Evolutionary conservation across 208 protist species (phyloP).

Genomic region (Zelonia costaricensis): DNA sequence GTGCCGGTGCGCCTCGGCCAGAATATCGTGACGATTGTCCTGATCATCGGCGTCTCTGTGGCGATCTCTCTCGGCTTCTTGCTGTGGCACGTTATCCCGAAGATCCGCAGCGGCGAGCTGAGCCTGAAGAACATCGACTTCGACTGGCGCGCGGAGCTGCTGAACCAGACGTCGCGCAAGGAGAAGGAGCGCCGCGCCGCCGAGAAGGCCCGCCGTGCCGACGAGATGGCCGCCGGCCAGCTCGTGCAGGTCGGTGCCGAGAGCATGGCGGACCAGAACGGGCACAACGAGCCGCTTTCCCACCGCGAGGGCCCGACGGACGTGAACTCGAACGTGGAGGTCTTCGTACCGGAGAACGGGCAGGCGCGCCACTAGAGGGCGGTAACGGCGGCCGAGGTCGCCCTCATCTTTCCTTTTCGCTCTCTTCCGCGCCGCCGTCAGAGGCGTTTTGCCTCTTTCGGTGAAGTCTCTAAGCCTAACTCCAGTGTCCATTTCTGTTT

Average conservation of each 20-base stretch:
- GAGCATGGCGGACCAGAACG: no score
- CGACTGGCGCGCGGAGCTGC: slow-evolving; percentile 50
- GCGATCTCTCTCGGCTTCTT: slow-evolving; percentile 16
- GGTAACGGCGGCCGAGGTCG: no score
- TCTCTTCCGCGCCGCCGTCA: no score
- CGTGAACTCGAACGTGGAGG: neutral
- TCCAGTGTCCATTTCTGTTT: no score
- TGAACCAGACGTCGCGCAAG: slow-evolving; percentile 40
- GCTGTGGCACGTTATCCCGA: slow-evolving; percentile 31
- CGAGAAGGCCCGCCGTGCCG: slow-evolving; percentile 25
- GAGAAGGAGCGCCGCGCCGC: slow-evolving; percentile 23
- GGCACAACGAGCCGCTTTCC: neutral
- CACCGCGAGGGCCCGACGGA: neutral
- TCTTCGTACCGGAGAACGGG: neutral
- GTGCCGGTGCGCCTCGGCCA: slow-evolving; percentile 29
- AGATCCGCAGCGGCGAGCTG: slow-evolving; percentile 39
- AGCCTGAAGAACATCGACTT: slow-evolving; percentile 41
- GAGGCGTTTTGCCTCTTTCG: no score
- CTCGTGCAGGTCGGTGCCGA: neutral
- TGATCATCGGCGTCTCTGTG: slow-evolving; percentile 43
- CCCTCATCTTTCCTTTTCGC: no score
- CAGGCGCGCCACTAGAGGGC: neutral
- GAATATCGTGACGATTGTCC: slow-evolving; percentile 49
- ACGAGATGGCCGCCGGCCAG: slow-evolving; percentile 12
- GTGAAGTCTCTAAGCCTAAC: no score